These are phyloP conservation scores for Entelexis sorbosivorans DNA, from an alignment of 1,139 yeast species.

Conservation along the genomic window DNA sequence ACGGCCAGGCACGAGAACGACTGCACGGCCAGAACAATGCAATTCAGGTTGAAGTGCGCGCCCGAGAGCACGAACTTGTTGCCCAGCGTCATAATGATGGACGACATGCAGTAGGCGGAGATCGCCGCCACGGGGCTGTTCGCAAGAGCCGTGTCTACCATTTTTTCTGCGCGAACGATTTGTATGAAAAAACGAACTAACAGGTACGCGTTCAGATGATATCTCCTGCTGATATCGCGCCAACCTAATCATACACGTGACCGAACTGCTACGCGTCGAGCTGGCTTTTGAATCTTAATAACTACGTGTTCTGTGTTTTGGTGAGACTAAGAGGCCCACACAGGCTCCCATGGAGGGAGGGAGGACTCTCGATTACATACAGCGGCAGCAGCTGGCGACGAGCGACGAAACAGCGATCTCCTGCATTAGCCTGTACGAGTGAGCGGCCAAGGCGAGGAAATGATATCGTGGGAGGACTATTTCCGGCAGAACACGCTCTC, in stretches of 20 bases:
- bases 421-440: neutral
- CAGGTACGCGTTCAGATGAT: neutral
- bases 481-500: conserved; percentile 47
- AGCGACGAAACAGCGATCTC: neutral
- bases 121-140: conserved; percentile 85
- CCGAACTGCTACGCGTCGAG: neutral
- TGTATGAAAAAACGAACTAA: neutral
- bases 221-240: conserved; percentile 3
- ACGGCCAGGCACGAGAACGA: conserved; percentile 69
- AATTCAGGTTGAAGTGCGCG: conserved; percentile 74
- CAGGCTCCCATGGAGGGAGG: no score
- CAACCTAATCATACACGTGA: neutral
- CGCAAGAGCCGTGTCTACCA: conserved; percentile 15
- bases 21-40: conserved; percentile 63
- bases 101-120: conserved; percentile 76
- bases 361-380: no score
- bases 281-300: neutral
- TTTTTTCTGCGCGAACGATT: neutral
- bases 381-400: neutral
- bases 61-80: conserved; percentile 89
- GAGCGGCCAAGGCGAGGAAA: neutral
- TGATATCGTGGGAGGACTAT: conserved; percentile 18
- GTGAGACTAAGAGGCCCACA: neutral
- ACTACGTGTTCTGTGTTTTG: no score
- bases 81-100: conserved; percentile 95